Evolutionary conservation across 441 rosid species (phyloP), one percentile per base, ranked within the genome.

Genomic region (Eutrema salsugineum): DNA sequence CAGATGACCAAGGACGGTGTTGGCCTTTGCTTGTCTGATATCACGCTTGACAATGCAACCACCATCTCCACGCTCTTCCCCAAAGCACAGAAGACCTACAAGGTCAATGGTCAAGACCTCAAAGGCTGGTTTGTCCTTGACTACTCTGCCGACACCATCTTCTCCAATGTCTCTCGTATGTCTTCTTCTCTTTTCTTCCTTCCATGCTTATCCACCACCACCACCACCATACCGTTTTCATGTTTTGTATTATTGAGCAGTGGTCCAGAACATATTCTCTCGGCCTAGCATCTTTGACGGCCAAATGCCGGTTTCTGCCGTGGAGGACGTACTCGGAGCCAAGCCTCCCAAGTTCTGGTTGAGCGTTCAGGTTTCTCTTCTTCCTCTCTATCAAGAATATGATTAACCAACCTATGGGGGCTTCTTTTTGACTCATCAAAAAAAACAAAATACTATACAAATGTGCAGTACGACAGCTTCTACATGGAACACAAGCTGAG

Each of bases 1-100:
- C 99, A 95, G 35, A 63, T 95, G 35, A 86, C 96, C n/a, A 82
- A 85, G 74, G 98, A 95, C n/a, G 84, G 85, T 6, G 44, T 72
- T 0, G 98, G 94, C 14, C 51, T 95, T 42, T 95, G 98, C 86
- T 84, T 77, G 68, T 63, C 96, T 1, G 87, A 84, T 38, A 11
- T 88, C 27, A 81, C 19, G 63, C 88, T 95, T 28, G 86, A 85
- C 20, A 88, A 89, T 61, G 11, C 89, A 11, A 95, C 98, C 38
- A 78, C 72, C 69, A 83, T 91, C 16, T 71, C 63, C 0, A 33
- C n/a, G n/a, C 5, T 83, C 8, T 84, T 66, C 63, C 87, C 88
- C 8, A 66, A 85, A 27, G 75, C 61, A 22, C 44, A 81, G 4
- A 87, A 77, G 61, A 80, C 84, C 1, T 81, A 89, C 55, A 78